Base-by-base conservation (phyloP, 179 eudicot species). In the Spergularia azorica region DNA sequence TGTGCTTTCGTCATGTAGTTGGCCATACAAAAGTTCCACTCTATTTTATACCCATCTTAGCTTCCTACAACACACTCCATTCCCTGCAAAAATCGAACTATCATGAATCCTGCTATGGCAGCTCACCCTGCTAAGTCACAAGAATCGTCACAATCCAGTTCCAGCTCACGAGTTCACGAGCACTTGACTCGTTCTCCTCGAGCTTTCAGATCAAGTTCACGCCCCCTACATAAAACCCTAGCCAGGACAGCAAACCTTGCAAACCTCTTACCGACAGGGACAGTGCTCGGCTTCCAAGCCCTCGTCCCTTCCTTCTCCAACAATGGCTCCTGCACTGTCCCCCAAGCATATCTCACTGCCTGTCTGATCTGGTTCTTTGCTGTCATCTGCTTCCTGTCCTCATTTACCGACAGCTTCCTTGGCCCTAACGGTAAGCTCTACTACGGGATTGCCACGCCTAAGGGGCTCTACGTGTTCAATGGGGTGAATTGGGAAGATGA, bases 231-330 rank as follows among this genome's bases (percentile, higher is more conserved):
- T 73, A 86, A 58, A 65, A 83, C 87, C 84, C 64, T 90, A 65
- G 85, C 86, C 8, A 75, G 77, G 7, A 87, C 92, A 8, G 83
- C 88, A 9, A 90, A 82, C 85, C 87, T 90, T 1, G 85, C 90
- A 3, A 87, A 89, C 85, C 92, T 89, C 36, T 61, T 90, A 14
- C 95, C 95, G 10, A 87, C 91, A 2, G 89, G 91, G n/a, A 90
- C 91, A 0, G 89, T 86, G 64, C 87, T 89, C 0, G 84, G 80
- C 0, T 89, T 90, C 74, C 92, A 83, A 52, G 87, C 90, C 48
- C 86, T 90, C 0, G 52, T 79, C 10, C 90, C 95, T 0, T 79
- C 90, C 2, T 90, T 90, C 80, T 78, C 92, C n/a, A 83, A 90
- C 69, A 67, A 74, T 15, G 94, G 95, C 6, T 50, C 74, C 5